Conservation (phyloP, 768 basidiomycete species). For the Guyanaporus albipodus region DNA sequence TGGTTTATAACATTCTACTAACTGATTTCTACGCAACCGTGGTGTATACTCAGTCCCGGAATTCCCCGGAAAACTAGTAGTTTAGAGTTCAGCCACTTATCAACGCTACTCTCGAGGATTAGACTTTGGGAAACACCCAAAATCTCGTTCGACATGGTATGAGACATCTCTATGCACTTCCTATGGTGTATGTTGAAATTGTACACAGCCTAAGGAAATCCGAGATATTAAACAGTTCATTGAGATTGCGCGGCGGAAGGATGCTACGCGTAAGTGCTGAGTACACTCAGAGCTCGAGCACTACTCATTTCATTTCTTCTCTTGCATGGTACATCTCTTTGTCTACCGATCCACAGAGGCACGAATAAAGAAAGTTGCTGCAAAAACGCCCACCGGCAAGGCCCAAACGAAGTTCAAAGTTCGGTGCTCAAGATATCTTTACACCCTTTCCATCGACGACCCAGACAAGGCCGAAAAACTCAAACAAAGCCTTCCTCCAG, state of each 20-base stretch:
- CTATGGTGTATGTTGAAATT: conserved; percentile 1
- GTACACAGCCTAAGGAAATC: conserved; percentile 88
- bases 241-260: conserved; percentile 94
- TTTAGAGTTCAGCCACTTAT: conserved; percentile 34
- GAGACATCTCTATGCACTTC: not conserved
- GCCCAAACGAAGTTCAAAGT: conserved; percentile 97
- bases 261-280: conserved; percentile 80
- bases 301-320: not conserved
- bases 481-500: conserved; percentile 90
- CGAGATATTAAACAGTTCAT: conserved; percentile 98
- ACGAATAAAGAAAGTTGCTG: conserved; percentile 92
- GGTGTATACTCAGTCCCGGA: conserved; percentile 16
- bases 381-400: conserved; percentile 66
- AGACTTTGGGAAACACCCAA: conserved; percentile 5
- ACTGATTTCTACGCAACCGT: too few species aligned
- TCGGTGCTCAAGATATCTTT: conserved; percentile 92
- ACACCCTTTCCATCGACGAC: conserved; percentile 96
- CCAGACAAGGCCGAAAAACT: conserved; percentile 99
- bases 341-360: conserved; percentile 60
- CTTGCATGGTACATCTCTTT: not conserved
- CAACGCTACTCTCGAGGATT: not conserved
- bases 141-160: conserved; percentile 26
- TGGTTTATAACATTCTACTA: too few species aligned
- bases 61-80: conserved; percentile 26
- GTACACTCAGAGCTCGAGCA: not conserved